phyloP scores from a whole-genome alignment of 1,139 yeast genomes.

The Kodamaea derodonti region DNA sequence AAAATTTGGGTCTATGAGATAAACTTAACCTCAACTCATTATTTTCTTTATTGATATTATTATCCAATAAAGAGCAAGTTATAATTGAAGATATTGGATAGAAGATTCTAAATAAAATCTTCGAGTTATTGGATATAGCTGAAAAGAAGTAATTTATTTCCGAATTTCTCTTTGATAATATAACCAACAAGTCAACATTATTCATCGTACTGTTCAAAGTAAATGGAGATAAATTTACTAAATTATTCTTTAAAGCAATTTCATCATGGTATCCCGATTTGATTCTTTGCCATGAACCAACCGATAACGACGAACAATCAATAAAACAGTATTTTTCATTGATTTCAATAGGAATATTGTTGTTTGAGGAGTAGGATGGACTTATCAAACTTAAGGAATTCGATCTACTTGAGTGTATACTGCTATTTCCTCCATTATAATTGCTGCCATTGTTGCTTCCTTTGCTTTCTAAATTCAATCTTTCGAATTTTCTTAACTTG shows the following conservation, averaged over 20 bases:
- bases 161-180: slow-evolving; percentile 62
- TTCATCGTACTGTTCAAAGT: slow-evolving; percentile 60
- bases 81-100: slow-evolving; percentile 52
- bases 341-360: slow-evolving; percentile 45
- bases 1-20: slow-evolving; percentile 66
- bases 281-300: slow-evolving; percentile 77
- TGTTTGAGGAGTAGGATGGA: slow-evolving; percentile 1
- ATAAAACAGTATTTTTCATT: slow-evolving; percentile 67
- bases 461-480: slow-evolving; percentile 23
- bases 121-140: slow-evolving; percentile 62
- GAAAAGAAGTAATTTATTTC: slow-evolving; percentile 74
- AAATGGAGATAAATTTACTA: slow-evolving; percentile 63
- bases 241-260: slow-evolving; percentile 35
- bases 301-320: slow-evolving; percentile 63
- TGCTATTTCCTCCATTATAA: neutral
- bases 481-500: slow-evolving; percentile 60
- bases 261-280: slow-evolving; percentile 56
- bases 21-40: slow-evolving; percentile 52
- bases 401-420: slow-evolving; percentile 15
- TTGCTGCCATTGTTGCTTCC: neutral
- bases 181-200: slow-evolving; percentile 63
- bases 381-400: slow-evolving; percentile 18
- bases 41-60: slow-evolving; percentile 38
- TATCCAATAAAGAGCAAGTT: slow-evolving; percentile 46
- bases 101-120: slow-evolving; percentile 66